Evolutionary conservation across 495 filamentous ascomycete species (phyloP).

Genomic region (Alectoria sarmentosa): DNA sequence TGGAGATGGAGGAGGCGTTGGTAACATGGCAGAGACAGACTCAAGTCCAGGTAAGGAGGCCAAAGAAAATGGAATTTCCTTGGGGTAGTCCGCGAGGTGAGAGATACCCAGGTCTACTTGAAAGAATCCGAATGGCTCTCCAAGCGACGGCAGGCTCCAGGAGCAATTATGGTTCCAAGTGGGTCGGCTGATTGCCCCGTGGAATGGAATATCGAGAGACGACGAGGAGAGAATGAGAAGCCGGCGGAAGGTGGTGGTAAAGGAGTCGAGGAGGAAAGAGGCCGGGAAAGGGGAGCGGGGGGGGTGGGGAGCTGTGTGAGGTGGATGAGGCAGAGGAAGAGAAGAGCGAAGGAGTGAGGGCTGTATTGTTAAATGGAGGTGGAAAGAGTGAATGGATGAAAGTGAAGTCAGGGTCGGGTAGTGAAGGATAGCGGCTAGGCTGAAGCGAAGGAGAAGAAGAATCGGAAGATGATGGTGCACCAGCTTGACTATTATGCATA

Average conservation of each 20-base stretch:
- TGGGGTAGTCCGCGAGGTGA: constrained; percentile 15
- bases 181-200: background rate
- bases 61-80: constrained; percentile 13
- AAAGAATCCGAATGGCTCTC: constrained; percentile 8
- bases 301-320: background rate
- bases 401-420: constrained; percentile 8
- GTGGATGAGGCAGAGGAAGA: background rate
- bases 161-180: background rate
- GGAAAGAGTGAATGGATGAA: constrained; percentile 3
- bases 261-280: background rate
- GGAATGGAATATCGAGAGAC: constrained; percentile 10
- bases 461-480: constrained; percentile 7
- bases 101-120: constrained; percentile 3
- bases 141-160: background rate
- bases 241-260: background rate
- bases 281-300: background rate
- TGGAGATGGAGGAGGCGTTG: constrained; percentile 56
- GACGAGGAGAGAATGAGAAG: background rate
- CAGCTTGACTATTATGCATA: constrained; percentile 9
- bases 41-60: constrained; percentile 13
- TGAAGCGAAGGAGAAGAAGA: too few relatives aligned
- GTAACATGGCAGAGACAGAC: constrained; percentile 32
- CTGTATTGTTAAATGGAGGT: constrained; percentile 5
- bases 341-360: constrained; percentile 6
- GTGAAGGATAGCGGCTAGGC: constrained; percentile 17